Conservation (phyloP, 352 stramenopile genomes). For the Phytopythium aichiense region DNA sequence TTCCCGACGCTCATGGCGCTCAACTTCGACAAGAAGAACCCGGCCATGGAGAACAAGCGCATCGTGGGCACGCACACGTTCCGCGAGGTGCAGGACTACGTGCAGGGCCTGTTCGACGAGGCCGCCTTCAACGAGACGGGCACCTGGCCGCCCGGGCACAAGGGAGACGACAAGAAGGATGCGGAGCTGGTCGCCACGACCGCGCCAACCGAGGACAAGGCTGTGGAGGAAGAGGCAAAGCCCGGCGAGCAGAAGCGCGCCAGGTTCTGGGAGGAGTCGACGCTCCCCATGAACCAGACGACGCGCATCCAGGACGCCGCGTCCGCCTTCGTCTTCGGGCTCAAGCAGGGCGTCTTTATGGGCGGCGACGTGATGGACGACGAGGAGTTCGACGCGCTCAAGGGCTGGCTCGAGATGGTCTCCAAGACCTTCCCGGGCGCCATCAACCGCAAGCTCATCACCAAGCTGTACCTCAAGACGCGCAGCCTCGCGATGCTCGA, state of each 20-base stretch:
- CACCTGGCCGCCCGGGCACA: constrained; percentile 37
- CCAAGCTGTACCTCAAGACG: constrained; percentile 40
- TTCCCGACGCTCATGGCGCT: constrained; percentile 77
- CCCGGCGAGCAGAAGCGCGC: constrained; percentile 35
- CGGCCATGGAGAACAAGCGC: constrained; percentile 58
- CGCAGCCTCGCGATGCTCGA: constrained; percentile 53
- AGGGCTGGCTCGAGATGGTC: constrained; percentile 73
- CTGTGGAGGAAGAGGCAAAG: constrained; percentile 9
- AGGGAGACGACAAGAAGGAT: constrained; percentile 9
- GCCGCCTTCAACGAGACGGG: constrained; percentile 69
- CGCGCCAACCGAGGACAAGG: constrained; percentile 1
- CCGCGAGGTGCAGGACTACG: constrained; percentile 72
- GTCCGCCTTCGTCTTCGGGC: constrained; percentile 75
- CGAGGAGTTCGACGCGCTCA: constrained; percentile 70
- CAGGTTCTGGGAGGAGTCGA: constrained; percentile 76
- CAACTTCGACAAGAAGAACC: constrained; percentile 74
- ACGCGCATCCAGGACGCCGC: constrained; percentile 74
- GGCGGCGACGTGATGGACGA: constrained; percentile 69
- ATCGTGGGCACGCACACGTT: constrained; percentile 79
- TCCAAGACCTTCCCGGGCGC: constrained; percentile 65
- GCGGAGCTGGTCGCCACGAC: background rate
- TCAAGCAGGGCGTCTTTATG: constrained; percentile 78
- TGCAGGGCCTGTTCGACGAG: constrained; percentile 54
- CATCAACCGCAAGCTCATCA: constrained; percentile 70
- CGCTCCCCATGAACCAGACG: constrained; percentile 64